Percentiles rank a stretch among this genome's conserved stretches.
Conservation (phyloP, 306 rosid genomes). For the Gastrolobium villosum region DNA sequence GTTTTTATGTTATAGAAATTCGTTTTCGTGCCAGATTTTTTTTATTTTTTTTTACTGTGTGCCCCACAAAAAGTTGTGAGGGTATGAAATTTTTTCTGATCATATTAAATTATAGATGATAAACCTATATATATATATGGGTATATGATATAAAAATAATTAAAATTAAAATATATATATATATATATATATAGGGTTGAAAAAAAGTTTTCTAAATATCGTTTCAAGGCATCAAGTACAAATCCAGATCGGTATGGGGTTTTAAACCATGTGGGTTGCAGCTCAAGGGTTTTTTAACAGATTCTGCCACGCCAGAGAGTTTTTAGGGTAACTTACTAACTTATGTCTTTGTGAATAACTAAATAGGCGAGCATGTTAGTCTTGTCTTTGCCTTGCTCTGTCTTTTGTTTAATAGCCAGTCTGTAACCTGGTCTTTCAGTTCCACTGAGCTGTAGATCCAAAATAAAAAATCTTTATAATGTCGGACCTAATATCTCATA, state of each 20-base stretch:
- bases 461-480: not conserved
- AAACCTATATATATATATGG: too few relatives aligned
- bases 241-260: conserved; percentile 20
- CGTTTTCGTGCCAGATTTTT: too few relatives aligned
- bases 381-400: not conserved
- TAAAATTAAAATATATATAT: too few relatives aligned
- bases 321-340: conserved; percentile 15
- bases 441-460: not conserved
- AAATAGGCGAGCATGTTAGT: not conserved
- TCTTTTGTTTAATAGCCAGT: not conserved
- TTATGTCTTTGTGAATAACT: conserved; percentile 16
- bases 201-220: not conserved
- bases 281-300: not conserved
- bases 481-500: not conserved
- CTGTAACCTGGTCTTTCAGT: not conserved
- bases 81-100: too few relatives aligned
- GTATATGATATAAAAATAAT: too few relatives aligned
- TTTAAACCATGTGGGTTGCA: conserved; percentile 42
- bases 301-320: not conserved
- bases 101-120: too few relatives aligned
- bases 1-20: too few relatives aligned
- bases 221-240: conserved; percentile 6
- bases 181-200: too few relatives aligned
- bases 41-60: too few relatives aligned
- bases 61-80: too few relatives aligned